Evolutionary conservation across 805 yeast species (phyloP).

Genomic region (Yamadazyma sp.): DNA sequence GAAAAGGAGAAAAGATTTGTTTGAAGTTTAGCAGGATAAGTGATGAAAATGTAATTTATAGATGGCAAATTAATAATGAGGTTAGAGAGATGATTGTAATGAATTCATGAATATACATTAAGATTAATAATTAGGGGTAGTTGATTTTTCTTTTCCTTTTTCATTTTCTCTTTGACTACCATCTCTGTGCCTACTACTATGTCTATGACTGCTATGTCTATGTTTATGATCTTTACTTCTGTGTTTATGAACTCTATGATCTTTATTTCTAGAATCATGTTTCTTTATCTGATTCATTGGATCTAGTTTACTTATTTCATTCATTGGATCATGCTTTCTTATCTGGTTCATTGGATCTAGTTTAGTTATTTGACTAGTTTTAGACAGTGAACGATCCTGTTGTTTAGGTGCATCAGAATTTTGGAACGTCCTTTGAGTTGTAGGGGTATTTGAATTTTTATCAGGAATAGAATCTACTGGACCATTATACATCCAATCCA

Average conservation of each 20-base stretch:
- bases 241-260: neutral
- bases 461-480: slow-evolving; percentile 18
- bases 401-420: too few relatives aligned
- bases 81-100: too few relatives aligned
- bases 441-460: neutral
- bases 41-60: slow-evolving; percentile 22
- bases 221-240: slow-evolving; percentile 1
- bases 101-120: slow-evolving; percentile 7
- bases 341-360: slow-evolving; percentile 9
- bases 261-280: too few relatives aligned
- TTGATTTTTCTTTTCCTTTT: neutral
- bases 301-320: neutral
- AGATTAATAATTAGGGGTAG: neutral
- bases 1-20: slow-evolving; percentile 5
- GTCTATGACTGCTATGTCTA: slow-evolving; percentile 2
- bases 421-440: too few relatives aligned
- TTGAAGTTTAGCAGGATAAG: slow-evolving; percentile 9
- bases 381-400: too few relatives aligned
- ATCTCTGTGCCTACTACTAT: slow-evolving; percentile 1
- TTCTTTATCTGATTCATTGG: slow-evolving; percentile 2
- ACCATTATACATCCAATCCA: slow-evolving; percentile 87
- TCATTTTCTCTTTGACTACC: slow-evolving; percentile 5
- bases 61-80: slow-evolving; percentile 20
- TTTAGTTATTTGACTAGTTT: too few relatives aligned
- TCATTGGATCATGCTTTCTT: neutral